Conservation (phyloP, 148 eudicot genomes). For the Fagopyrum esculentum region DNA sequence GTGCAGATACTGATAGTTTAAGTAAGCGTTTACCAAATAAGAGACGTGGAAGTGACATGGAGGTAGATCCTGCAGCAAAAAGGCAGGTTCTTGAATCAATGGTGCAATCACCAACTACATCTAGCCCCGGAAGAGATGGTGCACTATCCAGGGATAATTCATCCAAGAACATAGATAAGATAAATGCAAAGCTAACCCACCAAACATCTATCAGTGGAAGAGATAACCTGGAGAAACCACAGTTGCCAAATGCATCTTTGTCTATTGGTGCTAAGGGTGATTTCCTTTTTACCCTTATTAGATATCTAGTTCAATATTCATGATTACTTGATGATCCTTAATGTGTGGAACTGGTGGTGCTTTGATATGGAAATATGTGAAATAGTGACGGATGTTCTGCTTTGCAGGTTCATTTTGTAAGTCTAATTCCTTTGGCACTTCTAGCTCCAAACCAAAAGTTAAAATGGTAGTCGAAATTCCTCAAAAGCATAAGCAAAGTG, state of each 20-base stretch:
- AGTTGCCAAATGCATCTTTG: slow-evolving; percentile 30
- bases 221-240: slow-evolving; percentile 39
- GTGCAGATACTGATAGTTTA: slow-evolving; percentile 21
- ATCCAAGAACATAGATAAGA: slow-evolving; percentile 42
- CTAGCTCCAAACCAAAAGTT: slow-evolving; percentile 50
- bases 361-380: slow-evolving; percentile 9
- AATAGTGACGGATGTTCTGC: slow-evolving; percentile 13
- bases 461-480: slow-evolving; percentile 53
- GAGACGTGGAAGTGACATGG: slow-evolving; percentile 47
- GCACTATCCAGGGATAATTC: slow-evolving; percentile 48
- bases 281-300: background rate
- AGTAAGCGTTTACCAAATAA: slow-evolving; percentile 33
- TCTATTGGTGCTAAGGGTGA: slow-evolving; percentile 21
- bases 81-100: slow-evolving; percentile 52
- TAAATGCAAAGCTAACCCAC: slow-evolving; percentile 36
- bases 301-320: background rate
- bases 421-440: slow-evolving; percentile 65
- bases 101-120: slow-evolving; percentile 38
- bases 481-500: slow-evolving; percentile 55
- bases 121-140: slow-evolving; percentile 33
- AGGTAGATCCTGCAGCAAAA: slow-evolving; percentile 49
- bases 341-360: background rate
- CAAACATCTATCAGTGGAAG: slow-evolving; percentile 29
- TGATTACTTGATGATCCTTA: slow-evolving; percentile 1
- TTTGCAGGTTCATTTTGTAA: slow-evolving; percentile 58